Evolutionary conservation across 2,329 filamentous ascomycete genomes (phyloP).

Genomic region (Aspergillus eucalypticola): DNA sequence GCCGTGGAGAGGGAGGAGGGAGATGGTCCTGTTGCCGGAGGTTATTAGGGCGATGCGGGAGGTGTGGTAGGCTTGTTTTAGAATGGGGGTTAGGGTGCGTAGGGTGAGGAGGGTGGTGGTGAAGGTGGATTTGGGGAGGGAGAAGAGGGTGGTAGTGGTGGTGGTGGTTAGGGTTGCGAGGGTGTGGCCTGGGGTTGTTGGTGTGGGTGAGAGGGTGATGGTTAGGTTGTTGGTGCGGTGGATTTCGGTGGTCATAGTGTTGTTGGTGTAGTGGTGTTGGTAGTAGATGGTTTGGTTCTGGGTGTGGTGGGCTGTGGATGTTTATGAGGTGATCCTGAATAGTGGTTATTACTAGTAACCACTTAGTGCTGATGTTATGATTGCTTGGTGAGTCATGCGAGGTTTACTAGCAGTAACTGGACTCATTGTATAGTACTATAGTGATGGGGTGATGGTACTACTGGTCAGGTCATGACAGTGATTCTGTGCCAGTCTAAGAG

Average conservation of each 20-base stretch:
- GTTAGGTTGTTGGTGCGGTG: not conserved
- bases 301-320: not conserved
- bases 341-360: too few relatives aligned
- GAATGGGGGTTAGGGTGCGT: not conserved
- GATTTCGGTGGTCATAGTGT: not conserved
- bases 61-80: not conserved
- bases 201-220: not conserved
- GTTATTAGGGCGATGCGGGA: conserved; percentile 3
- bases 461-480: too few relatives aligned
- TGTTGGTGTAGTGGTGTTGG: not conserved
- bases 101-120: not conserved
- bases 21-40: not conserved
- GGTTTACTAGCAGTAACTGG: too few relatives aligned
- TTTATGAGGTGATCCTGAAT: not conserved
- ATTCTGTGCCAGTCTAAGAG: too few relatives aligned
- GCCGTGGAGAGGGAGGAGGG: conserved; percentile 6
- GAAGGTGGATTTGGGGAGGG: not conserved
- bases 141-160: not conserved
- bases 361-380: not conserved
- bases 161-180: conserved; percentile 1
- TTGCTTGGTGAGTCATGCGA: not conserved
- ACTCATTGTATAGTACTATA: too few relatives aligned
- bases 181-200: conserved; percentile 5
- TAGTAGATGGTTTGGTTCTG: not conserved
- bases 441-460: too few relatives aligned